These are phyloP conservation scores for Colletotrichum lini DNA, from an alignment of 2,329 filamentous ascomycete genomes.

Conservation along the genomic window DNA sequence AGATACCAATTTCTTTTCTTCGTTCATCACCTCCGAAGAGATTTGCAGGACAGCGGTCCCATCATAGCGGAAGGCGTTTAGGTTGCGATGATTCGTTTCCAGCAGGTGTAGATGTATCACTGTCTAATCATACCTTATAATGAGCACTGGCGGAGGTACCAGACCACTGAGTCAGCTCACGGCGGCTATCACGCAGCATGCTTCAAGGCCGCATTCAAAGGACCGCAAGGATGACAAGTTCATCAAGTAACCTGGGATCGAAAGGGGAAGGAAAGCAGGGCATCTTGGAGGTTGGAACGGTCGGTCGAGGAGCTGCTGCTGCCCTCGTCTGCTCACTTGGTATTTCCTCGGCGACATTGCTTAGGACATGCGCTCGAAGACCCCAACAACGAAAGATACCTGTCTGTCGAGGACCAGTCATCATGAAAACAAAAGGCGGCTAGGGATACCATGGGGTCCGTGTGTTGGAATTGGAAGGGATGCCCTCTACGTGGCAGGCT, in stretches of 20 bases:
- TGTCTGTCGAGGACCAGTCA: conserved; percentile 33
- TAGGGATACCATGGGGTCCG: conserved; percentile 40
- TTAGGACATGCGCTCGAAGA: conserved; percentile 18
- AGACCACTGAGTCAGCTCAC: conserved; percentile 38
- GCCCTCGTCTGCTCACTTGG: conserved; percentile 33
- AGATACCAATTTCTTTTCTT: conserved; percentile 49
- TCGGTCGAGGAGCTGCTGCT: conserved; percentile 40
- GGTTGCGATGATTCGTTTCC: conserved; percentile 62
- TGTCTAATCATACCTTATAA: conserved; percentile 66
- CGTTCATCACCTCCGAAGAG: conserved; percentile 47
- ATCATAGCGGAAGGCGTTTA: conserved; percentile 71
- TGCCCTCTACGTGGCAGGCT: conserved; percentile 37
- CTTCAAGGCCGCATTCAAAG: conserved; percentile 31
- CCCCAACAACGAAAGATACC: conserved; percentile 26
- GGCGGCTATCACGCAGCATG: conserved; percentile 46
- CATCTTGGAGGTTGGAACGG: conserved; percentile 45
- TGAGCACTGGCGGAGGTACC: conserved; percentile 41
- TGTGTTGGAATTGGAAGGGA: conserved; percentile 36
- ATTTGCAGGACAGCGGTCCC: conserved; percentile 47
- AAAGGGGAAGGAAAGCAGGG: conserved; percentile 48
- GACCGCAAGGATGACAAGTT: conserved; percentile 44
- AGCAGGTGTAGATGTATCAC: conserved; percentile 64
- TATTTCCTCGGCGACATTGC: conserved; percentile 25
- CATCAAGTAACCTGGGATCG: conserved; percentile 52
- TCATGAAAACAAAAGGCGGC: conserved; percentile 37